These are phyloP conservation scores for Pisolithus thermaeus DNA, from an alignment of 1,284 basidiomycete species.

Conservation along the genomic window DNA sequence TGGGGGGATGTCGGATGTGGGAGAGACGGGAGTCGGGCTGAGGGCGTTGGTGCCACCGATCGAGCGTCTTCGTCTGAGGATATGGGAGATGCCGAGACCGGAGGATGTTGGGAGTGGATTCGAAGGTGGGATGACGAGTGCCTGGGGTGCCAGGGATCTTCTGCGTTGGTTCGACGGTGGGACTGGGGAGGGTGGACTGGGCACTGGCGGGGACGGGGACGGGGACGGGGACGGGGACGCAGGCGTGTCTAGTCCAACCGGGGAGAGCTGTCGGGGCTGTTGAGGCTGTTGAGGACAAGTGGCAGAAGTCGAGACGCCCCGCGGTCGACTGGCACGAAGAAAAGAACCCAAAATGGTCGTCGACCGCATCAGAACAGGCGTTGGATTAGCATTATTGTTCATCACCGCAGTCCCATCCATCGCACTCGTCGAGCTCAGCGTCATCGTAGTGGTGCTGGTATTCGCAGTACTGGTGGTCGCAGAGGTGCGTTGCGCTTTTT, in stretches of 20 bases:
- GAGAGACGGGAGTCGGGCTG: constrained; percentile 6
- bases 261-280: no score
- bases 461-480: no score
- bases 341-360: constrained; percentile 30
- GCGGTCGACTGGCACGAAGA: constrained; percentile 26
- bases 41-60: constrained; percentile 21
- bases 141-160: constrained; percentile 20
- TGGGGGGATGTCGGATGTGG: constrained; percentile 9
- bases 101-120: constrained; percentile 15
- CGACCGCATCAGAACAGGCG: constrained; percentile 17
- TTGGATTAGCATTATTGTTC: no score
- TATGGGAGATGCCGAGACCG: constrained; percentile 37
- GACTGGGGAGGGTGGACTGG: constrained; percentile 6
- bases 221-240: constrained; percentile 22
- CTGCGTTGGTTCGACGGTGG: constrained; percentile 17
- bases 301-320: constrained; percentile 23
- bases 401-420: no score
- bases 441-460: no score
- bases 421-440: no score
- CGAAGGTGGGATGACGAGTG: constrained; percentile 21
- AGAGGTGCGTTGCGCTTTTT: no score
- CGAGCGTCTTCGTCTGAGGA: constrained; percentile 47
- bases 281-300: constrained; percentile 5
- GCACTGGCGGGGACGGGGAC: constrained; percentile 9
- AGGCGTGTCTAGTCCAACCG: neutral